Evolutionary conservation across 164 flowering plant genomes (phyloP).

Genomic region (Brasenia schreberi): DNA sequence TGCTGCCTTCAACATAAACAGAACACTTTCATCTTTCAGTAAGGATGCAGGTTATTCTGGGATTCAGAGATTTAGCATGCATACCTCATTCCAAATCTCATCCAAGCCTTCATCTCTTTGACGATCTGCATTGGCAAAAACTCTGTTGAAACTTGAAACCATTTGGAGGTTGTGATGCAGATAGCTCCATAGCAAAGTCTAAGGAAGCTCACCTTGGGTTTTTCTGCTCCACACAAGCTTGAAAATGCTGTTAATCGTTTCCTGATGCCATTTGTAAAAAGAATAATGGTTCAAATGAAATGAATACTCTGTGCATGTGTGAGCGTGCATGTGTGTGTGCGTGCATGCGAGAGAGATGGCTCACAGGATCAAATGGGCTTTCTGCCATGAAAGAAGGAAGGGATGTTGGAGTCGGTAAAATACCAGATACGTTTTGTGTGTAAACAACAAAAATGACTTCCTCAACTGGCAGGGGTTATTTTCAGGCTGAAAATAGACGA

Average conservation of each 20-base stretch:
- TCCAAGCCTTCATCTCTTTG: slow-evolving; percentile 23
- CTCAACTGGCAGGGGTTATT: no score
- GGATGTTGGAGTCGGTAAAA: no score
- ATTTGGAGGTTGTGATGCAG: background rate
- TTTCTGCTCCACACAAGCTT: slow-evolving; percentile 53
- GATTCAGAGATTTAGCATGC: background rate
- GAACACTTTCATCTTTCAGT: background rate
- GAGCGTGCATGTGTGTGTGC: background rate
- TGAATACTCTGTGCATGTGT: background rate
- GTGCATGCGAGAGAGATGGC: background rate
- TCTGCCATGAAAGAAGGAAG: background rate
- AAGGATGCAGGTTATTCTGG: background rate
- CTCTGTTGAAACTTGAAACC: background rate
- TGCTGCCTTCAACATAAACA: background rate
- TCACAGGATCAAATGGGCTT: background rate
- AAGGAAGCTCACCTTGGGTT: slow-evolving; percentile 29
- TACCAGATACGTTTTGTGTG: no score
- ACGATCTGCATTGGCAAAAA: slow-evolving; percentile 26
- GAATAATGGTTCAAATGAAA: background rate
- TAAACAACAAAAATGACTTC: no score
- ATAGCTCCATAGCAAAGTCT: background rate
- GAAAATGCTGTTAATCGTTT: slow-evolving; percentile 57
- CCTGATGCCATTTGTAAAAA: slow-evolving; percentile 17
- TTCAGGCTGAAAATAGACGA: no score
- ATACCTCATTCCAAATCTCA: slow-evolving; percentile 18